These are phyloP conservation scores for Leptographium procerum DNA, from an alignment of 2,329 filamentous ascomycete species.

Conservation along the genomic window DNA sequence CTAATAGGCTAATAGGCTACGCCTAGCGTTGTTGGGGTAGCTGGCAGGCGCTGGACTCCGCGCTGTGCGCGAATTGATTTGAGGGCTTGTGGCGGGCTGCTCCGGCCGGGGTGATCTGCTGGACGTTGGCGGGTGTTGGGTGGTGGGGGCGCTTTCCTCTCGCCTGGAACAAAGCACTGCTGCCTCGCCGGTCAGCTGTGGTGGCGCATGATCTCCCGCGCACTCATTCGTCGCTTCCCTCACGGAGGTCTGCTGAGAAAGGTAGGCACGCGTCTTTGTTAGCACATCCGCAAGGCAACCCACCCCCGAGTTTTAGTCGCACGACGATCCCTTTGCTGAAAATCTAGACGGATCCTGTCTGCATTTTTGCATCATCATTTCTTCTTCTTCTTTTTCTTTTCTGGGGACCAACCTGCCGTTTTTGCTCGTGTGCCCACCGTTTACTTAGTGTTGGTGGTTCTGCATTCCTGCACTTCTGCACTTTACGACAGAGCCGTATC, in stretches of 20 bases:
- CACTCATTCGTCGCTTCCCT: not conserved
- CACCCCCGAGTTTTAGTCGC: too few relatives aligned
- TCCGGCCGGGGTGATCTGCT: conserved; percentile 1
- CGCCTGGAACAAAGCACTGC: not conserved
- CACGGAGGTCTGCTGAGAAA: not conserved
- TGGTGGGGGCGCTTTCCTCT: too few relatives aligned
- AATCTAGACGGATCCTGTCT: not conserved
- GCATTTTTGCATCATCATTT: too few relatives aligned
- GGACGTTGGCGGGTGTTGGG: not conserved
- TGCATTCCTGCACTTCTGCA: not conserved
- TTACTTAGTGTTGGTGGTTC: too few relatives aligned
- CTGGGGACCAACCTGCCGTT: too few relatives aligned
- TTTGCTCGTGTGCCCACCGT: not conserved
- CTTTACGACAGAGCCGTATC: not conserved
- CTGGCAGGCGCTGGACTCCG: not conserved
- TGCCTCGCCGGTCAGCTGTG: not conserved
- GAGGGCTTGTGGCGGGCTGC: not conserved
- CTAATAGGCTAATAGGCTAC: not conserved
- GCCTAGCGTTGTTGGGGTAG: not conserved
- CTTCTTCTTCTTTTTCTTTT: too few relatives aligned
- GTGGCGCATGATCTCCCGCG: not conserved
- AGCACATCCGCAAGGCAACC: not conserved
- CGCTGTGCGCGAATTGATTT: not conserved
- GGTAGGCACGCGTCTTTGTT: not conserved
- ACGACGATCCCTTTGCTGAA: too few relatives aligned